Base-by-base conservation (phyloP, 192 early-diverging fungal genomes). In the Coemansia sp. region DNA sequence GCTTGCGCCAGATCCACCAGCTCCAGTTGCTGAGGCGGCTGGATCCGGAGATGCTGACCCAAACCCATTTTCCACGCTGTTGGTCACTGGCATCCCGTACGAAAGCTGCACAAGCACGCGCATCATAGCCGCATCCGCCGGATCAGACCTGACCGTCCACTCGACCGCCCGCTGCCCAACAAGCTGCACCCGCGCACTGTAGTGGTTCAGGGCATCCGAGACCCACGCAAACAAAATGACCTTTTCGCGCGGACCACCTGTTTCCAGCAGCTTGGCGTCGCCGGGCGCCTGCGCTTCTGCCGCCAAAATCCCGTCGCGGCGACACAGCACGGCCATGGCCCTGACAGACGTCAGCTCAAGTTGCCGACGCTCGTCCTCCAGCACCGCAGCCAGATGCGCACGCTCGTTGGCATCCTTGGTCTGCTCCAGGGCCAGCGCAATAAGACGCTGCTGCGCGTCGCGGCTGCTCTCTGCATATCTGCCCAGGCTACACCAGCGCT, bases 401-500 rank as follows among this genome's bases (percentile, higher is more conserved):
- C 90, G 88, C 66, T 94, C 94, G n/a, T 67, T 82, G 4, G 81
- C 63, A 73, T 96, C 93, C 81, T 85, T 91, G 68, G 88, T 81
- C 61, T 87, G 78, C 15, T 95, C 94, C 59, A 95, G 66, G 5
- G 88, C 88, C 55, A 72, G 66, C 0, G 68, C 64, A 62, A 95
- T 90, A 88, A 94, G 88, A 34, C 85, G 85, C 6, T 79, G 84
- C 60, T 96, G 91, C 0, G 86, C 64, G 8, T 94, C 90, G 0
- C 87, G 78, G 18, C 87, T 85, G 12, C 67, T 41, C 0, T 78
- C 84, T 0, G 88, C 75, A 52, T 85, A 84, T 32, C 79, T 74
- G 2, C 96, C 95, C 71, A 93, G 87, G 8, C 96, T 91, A 77
- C 95, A 94, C 97, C 97, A 99, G 22, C 90, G 85, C 76, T 96